These are phyloP conservation scores for Populus deltoides DNA, from an alignment of 345 rosid genomes.

Conservation along the genomic window DNA sequence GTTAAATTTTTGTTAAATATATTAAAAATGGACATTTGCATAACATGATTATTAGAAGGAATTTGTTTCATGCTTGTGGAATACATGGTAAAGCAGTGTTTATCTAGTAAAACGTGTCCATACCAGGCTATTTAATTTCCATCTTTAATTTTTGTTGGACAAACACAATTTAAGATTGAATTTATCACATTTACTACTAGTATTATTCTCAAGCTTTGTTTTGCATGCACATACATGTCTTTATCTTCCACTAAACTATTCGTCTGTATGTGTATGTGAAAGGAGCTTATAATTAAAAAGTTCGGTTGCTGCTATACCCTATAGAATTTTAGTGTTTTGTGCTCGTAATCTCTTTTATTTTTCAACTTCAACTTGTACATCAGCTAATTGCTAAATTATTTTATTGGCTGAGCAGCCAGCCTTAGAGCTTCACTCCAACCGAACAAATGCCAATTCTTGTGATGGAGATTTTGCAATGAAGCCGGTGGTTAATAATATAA, in stretches of 20 bases:
- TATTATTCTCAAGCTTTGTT: not conserved
- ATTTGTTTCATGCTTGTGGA: not conserved
- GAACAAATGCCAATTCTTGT: slow-evolving; percentile 31
- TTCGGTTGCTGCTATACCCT: not conserved
- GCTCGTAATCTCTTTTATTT: not conserved
- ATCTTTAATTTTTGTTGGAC: not conserved
- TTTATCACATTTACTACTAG: not conserved
- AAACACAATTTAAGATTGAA: not conserved
- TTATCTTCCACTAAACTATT: not conserved
- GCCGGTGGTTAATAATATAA: slow-evolving; percentile 33
- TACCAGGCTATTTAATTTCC: not conserved
- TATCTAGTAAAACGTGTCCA: not conserved
- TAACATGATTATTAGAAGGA: not conserved
- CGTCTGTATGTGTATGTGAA: not conserved
- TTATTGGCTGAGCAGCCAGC: slow-evolving; percentile 52
- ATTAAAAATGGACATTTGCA: not conserved
- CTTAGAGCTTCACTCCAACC: slow-evolving; percentile 54
- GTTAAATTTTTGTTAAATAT: not conserved
- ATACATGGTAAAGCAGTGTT: not conserved
- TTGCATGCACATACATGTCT: not conserved
- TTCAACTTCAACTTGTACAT: not conserved
- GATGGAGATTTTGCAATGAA: slow-evolving; percentile 52
- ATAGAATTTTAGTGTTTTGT: not conserved
- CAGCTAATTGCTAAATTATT: slow-evolving; percentile 14
- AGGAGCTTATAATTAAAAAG: not conserved